Evolutionary conservation across 176 grass and related monocot genomes (phyloP).

Genomic region (Hordeum marinum): DNA sequence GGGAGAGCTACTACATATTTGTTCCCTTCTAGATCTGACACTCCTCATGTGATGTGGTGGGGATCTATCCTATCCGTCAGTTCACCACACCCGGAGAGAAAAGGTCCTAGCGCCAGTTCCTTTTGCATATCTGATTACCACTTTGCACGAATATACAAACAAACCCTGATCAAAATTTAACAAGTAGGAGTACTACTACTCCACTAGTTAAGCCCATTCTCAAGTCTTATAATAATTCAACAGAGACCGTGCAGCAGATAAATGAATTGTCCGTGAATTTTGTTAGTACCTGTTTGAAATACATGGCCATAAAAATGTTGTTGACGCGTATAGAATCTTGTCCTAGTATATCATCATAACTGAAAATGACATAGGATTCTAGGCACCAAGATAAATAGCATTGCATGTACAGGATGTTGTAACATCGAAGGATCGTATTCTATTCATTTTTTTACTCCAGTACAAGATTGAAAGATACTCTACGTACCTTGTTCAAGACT

Average conservation of each 20-base stretch:
- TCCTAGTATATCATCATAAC: neutral
- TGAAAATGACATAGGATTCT: slow-evolving; percentile 18
- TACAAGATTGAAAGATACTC: slow-evolving; percentile 22
- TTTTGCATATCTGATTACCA: slow-evolving; percentile 15
- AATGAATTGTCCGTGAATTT: neutral
- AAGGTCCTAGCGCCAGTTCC: neutral
- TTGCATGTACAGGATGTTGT: neutral
- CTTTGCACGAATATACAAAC: neutral
- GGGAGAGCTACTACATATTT: neutral
- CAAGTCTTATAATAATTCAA: neutral
- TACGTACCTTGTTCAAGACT: neutral
- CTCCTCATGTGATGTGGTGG: neutral
- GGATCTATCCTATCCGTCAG: slow-evolving; percentile 9
- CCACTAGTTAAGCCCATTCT: neutral
- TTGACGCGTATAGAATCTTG: no score
- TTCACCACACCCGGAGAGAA: neutral
- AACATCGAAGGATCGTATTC: neutral
- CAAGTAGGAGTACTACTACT: no score
- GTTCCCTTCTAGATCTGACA: slow-evolving; percentile 31
- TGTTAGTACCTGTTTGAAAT: neutral
- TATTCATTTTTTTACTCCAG: neutral
- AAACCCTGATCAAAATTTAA: neutral
- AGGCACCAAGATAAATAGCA: neutral
- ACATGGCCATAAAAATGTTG: neutral
- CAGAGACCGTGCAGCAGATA: neutral